Percentiles rank a stretch among this genome's conserved stretches.
phyloP scores from a whole-genome alignment of 768 basidiomycete genomes.

The Glaciozyma martinii region DNA sequence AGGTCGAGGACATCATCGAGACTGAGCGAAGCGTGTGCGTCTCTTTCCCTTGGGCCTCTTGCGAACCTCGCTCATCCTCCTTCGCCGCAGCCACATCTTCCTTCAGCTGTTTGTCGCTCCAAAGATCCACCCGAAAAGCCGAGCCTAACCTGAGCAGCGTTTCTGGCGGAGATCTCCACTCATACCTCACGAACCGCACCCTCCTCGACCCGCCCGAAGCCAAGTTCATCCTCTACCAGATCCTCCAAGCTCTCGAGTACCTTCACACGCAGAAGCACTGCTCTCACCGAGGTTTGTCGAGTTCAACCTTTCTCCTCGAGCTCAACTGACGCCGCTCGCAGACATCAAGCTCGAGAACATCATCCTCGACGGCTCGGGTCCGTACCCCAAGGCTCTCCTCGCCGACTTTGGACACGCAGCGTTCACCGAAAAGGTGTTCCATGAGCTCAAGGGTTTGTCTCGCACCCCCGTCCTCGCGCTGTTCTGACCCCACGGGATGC shows the following conservation, averaged over 20 bases:
- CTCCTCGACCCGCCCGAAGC: constrained; percentile 14
- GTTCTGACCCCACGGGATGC: no score
- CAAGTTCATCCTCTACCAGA: constrained; percentile 10
- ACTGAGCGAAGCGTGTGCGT: not conserved
- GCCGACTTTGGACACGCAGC: constrained; percentile 17
- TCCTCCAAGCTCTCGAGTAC: constrained; percentile 17
- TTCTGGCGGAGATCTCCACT: constrained; percentile 27
- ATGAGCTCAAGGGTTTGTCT: constrained; percentile 2
- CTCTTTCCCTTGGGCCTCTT: not conserved
- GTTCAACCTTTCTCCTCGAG: no score
- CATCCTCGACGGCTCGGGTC: not conserved
- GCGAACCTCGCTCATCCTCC: not conserved
- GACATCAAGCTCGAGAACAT: constrained; percentile 19
- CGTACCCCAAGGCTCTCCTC: constrained; percentile 12
- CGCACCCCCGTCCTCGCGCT: not conserved
- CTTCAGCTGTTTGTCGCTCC: constrained; percentile 31
- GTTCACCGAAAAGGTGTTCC: not conserved
- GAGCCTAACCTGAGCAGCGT: constrained; percentile 3
- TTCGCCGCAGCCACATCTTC: constrained; percentile 19
- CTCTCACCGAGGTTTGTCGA: constrained; percentile 22
- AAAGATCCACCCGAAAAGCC: no score
- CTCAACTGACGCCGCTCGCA: no score
- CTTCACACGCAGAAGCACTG: constrained; percentile 14
- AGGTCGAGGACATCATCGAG: constrained; percentile 13
- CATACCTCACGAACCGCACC: constrained; percentile 16